phyloP scores from a whole-genome alignment of 2,329 filamentous ascomycete genomes.

The Aspergillus aculeatus region DNA sequence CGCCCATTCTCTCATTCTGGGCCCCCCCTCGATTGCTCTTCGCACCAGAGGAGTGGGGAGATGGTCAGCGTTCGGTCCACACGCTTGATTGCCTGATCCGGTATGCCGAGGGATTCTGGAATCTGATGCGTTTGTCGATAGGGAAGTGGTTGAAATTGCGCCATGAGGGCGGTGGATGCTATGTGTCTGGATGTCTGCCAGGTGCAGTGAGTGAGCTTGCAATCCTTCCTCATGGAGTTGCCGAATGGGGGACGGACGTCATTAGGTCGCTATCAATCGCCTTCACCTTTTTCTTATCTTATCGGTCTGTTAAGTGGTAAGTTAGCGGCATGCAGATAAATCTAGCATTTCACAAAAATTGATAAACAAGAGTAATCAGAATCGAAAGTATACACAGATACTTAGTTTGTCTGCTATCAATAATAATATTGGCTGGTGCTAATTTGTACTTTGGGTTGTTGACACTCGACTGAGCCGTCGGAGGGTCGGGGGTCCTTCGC shows the following conservation, averaged over 20 bases:
- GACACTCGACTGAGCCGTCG: too few relatives aligned
- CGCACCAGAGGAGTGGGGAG: not conserved
- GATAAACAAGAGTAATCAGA: too few relatives aligned
- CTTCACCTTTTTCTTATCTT: not conserved
- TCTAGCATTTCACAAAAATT: too few relatives aligned
- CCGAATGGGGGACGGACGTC: not conserved
- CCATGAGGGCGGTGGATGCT: not conserved
- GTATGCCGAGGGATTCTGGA: not conserved
- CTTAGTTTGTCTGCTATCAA: too few relatives aligned
- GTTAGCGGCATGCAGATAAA: too few relatives aligned
- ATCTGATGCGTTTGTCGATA: not conserved
- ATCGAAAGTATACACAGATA: too few relatives aligned
- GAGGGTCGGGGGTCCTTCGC: too few relatives aligned
- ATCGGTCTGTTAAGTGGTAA: not conserved
- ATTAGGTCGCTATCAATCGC: not conserved
- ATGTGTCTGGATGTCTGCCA: not conserved
- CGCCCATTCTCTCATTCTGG: not conserved
- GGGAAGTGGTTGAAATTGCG: not conserved
- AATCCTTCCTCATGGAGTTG: not conserved
- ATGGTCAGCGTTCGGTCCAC: not conserved
- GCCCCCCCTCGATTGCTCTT: not conserved
- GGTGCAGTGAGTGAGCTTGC: too few relatives aligned
- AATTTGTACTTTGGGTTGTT: too few relatives aligned
- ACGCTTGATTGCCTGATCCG: conserved; percentile 1
- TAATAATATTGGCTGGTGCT: too few relatives aligned